phyloP scores from a whole-genome alignment of 2,329 filamentous ascomycete species.

The Botrytis deweyae region DNA sequence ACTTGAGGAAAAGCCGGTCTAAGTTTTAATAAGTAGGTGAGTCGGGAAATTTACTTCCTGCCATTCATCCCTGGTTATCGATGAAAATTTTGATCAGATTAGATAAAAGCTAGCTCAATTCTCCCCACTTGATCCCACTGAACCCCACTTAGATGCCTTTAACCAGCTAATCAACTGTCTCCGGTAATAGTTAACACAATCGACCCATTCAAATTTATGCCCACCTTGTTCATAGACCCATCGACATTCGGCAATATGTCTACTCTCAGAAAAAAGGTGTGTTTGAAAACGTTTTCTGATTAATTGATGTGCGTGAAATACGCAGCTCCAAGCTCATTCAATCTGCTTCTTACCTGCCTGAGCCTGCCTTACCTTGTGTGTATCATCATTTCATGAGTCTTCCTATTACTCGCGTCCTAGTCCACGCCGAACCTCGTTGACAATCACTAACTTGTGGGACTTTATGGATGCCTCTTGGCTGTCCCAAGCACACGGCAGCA shows the following conservation, averaged over 20 bases:
- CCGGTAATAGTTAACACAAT: not conserved
- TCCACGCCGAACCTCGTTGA: not conserved
- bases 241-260: not conserved
- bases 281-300: not conserved
- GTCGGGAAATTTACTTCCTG: not conserved
- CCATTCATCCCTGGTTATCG: not conserved
- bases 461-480: slow-evolving; percentile 1
- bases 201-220: not conserved
- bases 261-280: not conserved
- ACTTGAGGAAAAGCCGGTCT: not conserved
- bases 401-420: not conserved
- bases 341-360: not conserved
- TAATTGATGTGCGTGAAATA: not conserved
- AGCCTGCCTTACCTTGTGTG: not conserved
- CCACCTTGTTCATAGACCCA: not conserved
- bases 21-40: not conserved
- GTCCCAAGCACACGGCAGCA: slow-evolving; percentile 9
- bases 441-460: not conserved
- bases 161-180: slow-evolving; percentile 9
- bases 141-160: not conserved
- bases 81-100: slow-evolving; percentile 20
- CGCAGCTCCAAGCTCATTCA: not conserved
- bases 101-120: slow-evolving; percentile 12
- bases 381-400: not conserved
- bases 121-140: not conserved